Evolutionary conservation across 768 basidiomycete genomes (phyloP).

Genomic region (Agaricus subrufescens): DNA sequence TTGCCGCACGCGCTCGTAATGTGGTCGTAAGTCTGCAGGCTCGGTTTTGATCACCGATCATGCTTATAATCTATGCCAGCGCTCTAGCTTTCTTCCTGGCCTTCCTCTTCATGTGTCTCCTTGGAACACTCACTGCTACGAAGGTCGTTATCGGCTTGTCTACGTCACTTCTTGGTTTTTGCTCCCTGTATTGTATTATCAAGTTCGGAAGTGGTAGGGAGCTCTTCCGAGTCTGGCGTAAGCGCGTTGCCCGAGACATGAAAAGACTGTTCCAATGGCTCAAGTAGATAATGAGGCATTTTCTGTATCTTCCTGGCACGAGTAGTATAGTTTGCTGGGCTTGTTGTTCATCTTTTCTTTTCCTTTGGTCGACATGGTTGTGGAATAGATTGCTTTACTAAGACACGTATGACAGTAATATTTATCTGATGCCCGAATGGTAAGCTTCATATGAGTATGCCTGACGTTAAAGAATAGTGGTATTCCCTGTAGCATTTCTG

Average conservation of each 20-base stretch:
- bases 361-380: too few relatives aligned
- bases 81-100: constrained; percentile 1
- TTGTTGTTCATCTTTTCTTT: too few relatives aligned
- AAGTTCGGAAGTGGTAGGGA: constrained; percentile 3
- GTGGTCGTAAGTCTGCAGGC: constrained; percentile 1
- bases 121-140: neutral
- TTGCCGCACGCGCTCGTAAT: constrained; percentile 4
- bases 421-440: too few relatives aligned
- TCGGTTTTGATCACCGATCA: neutral
- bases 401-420: too few relatives aligned
- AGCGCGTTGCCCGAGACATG: neutral
- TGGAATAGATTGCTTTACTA: too few relatives aligned
- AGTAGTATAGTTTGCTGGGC: too few relatives aligned
- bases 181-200: neutral
- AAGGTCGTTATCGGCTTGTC: neutral
- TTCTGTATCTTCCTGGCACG: too few relatives aligned
- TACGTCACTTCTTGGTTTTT: neutral
- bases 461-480: too few relatives aligned
- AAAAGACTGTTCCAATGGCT: too few relatives aligned
- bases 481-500: too few relatives aligned
- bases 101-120: constrained; percentile 6
- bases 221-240: neutral
- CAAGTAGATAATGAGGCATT: too few relatives aligned
- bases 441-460: too few relatives aligned
- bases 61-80: neutral